Percentiles rank a stretch among this genome's conserved stretches.
phyloP scores from a whole-genome alignment of 2,329 filamentous ascomycete genomes.

The Ceratocystis cacaofunesta region DNA sequence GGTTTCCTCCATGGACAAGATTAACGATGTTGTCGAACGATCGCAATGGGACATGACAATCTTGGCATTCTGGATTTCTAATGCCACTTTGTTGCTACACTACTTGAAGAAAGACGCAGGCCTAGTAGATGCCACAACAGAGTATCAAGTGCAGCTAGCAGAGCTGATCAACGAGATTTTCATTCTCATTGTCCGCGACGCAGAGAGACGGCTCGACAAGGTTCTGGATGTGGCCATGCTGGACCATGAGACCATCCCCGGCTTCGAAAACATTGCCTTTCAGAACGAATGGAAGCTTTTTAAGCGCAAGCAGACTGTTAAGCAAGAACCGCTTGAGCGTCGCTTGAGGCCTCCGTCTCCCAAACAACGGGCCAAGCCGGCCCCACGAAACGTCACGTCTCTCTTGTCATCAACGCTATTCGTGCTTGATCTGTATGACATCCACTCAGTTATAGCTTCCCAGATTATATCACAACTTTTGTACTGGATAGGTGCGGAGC shows the following conservation, averaged over 20 bases:
- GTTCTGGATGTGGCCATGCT: slow-evolving; percentile 86
- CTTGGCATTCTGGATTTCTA: slow-evolving; percentile 96
- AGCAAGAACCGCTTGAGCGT: slow-evolving; percentile 81
- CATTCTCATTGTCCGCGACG: slow-evolving; percentile 90
- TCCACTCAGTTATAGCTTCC: slow-evolving; percentile 87
- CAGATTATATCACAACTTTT: slow-evolving; percentile 86
- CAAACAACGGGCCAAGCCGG: slow-evolving; percentile 79
- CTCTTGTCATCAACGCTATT: slow-evolving; percentile 91
- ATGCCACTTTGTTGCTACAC: slow-evolving; percentile 85
- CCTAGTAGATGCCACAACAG: slow-evolving; percentile 61
- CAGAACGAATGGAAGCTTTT: slow-evolving; percentile 99
- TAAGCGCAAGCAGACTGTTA: slow-evolving; percentile 76
- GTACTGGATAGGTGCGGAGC: slow-evolving; percentile 90
- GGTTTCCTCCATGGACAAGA: slow-evolving; percentile 80
- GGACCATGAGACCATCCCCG: slow-evolving; percentile 94
- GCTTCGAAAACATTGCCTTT: slow-evolving; percentile 91
- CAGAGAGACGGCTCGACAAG: slow-evolving; percentile 90
- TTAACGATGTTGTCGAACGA: slow-evolving; percentile 89
- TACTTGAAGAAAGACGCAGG: slow-evolving; percentile 91
- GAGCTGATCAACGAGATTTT: slow-evolving; percentile 98
- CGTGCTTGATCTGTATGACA: slow-evolving; percentile 94
- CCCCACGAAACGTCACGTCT: slow-evolving; percentile 89
- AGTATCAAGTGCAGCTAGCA: slow-evolving; percentile 84
- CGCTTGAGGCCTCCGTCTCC: slow-evolving; percentile 84
- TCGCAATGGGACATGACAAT: slow-evolving; percentile 99